phyloP scores from a whole-genome alignment of 768 basidiomycete species.

The Boletus insuetus region DNA sequence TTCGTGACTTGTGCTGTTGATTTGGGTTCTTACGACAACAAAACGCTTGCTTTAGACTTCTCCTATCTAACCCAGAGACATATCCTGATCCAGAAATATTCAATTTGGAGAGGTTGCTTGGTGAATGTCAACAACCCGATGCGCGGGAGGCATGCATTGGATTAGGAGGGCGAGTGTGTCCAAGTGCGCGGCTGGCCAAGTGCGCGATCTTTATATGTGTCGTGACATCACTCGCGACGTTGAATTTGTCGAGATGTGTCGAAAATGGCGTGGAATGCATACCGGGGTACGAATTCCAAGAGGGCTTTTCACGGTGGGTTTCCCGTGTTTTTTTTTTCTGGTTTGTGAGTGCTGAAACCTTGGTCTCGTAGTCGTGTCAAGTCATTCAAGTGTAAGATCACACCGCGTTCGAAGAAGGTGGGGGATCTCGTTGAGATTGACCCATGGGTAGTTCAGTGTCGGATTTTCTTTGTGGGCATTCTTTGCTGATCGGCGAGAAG shows the following conservation, averaged over 20 bases:
- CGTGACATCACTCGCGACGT: conserved; percentile 7
- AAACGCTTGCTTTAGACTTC: neutral
- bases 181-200: neutral
- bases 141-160: conserved; percentile 8
- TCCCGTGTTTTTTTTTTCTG: neutral
- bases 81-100: conserved; percentile 4
- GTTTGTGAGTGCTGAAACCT: no score
- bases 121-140: neutral
- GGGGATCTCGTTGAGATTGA: neutral
- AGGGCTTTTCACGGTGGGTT: neutral
- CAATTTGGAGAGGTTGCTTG: conserved; percentile 4
- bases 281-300: neutral
- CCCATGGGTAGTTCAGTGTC: no score
- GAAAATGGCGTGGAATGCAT: conserved; percentile 1
- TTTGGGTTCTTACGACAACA: neutral
- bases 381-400: conserved; percentile 9
- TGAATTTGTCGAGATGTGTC: conserved; percentile 5
- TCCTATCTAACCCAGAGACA: neutral
- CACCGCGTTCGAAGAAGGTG: neutral
- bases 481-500: no score
- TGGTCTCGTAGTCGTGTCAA: neutral
- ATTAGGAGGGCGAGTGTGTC: conserved; percentile 7
- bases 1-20: neutral
- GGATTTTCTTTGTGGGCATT: no score
- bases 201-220: conserved; percentile 1